Conservation (phyloP, 768 basidiomycete species). For the Cyclocybe cylindracea region DNA sequence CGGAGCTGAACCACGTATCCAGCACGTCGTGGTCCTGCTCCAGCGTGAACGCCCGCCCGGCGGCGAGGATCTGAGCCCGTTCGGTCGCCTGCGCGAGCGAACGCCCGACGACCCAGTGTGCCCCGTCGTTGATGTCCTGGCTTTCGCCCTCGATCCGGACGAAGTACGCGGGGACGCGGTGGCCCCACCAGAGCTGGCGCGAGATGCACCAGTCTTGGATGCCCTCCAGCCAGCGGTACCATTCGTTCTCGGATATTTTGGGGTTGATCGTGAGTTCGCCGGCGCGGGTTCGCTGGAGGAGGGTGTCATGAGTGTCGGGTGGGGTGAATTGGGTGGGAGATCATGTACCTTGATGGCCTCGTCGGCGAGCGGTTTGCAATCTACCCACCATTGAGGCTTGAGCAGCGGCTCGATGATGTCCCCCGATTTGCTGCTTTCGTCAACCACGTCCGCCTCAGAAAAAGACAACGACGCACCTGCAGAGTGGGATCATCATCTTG, state of each 20-base stretch:
- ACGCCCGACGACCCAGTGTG: constrained; percentile 91
- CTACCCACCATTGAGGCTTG: constrained; percentile 99
- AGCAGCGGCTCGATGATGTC: constrained; percentile 94
- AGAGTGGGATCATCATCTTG: too few relatives aligned
- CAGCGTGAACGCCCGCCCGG: constrained; percentile 67
- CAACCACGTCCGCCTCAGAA: background rate
- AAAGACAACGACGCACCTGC: too few relatives aligned
- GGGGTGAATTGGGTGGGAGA: background rate
- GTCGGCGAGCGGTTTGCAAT: constrained; percentile 87
- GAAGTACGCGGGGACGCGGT: constrained; percentile 93
- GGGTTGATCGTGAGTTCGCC: constrained; percentile 87
- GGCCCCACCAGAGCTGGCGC: constrained; percentile 99
- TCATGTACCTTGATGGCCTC: constrained; percentile 76
- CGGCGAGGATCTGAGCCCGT: constrained; percentile 70
- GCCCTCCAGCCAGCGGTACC: constrained; percentile 93
- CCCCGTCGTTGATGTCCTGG: constrained; percentile 73
- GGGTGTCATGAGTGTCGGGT: background rate
- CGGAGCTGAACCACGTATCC: constrained; percentile 99
- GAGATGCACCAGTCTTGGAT: constrained; percentile 99
- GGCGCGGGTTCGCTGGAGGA: constrained; percentile 73
- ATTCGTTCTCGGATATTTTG: constrained; percentile 86
- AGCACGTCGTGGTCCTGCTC: constrained; percentile 97
- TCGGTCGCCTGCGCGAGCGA: constrained; percentile 74
- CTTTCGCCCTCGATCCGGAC: constrained; percentile 78
- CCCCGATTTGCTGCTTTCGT: constrained; percentile 77